Conservation (phyloP, 345 rosid species). For the Corchorus capsularis region DNA sequence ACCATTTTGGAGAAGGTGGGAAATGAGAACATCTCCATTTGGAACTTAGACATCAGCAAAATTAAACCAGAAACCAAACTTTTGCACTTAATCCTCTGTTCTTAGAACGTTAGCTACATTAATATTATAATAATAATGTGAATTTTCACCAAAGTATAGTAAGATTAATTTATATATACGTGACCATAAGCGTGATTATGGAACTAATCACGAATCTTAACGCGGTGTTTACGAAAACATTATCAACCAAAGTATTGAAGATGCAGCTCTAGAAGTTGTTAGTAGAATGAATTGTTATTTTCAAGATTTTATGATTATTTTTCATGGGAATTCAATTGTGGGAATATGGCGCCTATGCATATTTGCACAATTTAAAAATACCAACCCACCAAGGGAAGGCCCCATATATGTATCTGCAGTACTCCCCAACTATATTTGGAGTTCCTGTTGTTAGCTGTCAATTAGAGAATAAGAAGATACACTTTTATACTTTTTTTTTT, state of each 20-base stretch:
- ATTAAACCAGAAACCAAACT: not conserved
- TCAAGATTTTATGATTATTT: not conserved
- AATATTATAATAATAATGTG: not conserved
- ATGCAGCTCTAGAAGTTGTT: no score
- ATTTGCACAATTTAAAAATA: not conserved
- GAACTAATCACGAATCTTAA: not conserved
- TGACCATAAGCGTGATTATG: not conserved
- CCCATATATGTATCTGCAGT: not conserved
- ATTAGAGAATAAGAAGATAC: not conserved
- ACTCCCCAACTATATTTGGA: not conserved
- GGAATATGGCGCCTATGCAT: not conserved
- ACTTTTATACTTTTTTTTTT: not conserved
- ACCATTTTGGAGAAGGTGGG: slow-evolving; percentile 11
- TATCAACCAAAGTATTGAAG: not conserved
- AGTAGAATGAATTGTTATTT: not conserved
- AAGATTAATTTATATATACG: not conserved
- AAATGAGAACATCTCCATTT: not conserved
- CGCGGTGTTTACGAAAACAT: not conserved
- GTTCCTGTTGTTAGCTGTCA: not conserved
- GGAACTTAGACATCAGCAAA: not conserved
- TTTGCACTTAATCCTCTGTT: not conserved
- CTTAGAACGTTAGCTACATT: not conserved
- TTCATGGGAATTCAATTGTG: slow-evolving; percentile 5
- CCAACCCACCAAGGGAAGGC: slow-evolving; percentile 14
- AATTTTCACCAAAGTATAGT: not conserved